Evolutionary conservation across 306 rosid species (phyloP).

Genomic region (Vachellia pachyceras): DNA sequence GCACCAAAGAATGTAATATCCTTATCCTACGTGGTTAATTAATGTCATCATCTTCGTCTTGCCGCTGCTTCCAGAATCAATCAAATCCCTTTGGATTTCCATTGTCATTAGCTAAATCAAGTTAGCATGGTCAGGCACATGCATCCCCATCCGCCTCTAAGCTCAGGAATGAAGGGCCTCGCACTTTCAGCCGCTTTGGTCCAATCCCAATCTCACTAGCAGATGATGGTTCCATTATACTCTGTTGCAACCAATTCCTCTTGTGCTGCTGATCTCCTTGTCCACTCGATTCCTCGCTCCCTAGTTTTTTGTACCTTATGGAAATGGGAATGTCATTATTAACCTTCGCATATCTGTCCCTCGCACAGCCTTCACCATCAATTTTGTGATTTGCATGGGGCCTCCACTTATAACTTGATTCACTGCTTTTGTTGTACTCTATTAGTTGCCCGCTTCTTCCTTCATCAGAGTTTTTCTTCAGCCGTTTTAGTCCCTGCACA

Average conservation of each 20-base stretch:
- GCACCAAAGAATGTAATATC: conserved; percentile 86
- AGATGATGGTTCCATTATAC: conserved; percentile 54
- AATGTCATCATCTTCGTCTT: conserved; percentile 33
- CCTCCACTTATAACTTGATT: conserved; percentile 52
- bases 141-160: conserved; percentile 55
- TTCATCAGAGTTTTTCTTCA: conserved; percentile 72
- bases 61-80: conserved; percentile 75
- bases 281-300: conserved; percentile 58
- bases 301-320: conserved; percentile 64
- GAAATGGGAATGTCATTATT: conserved; percentile 67
- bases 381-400: conserved; percentile 47
- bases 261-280: conserved; percentile 68
- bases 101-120: conserved; percentile 66
- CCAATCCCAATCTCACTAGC: conserved; percentile 64
- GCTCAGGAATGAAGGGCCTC: conserved; percentile 71
- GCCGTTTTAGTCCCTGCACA: conserved; percentile 76
- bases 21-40: conserved; percentile 72
- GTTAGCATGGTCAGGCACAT: conserved; percentile 65
- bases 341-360: conserved; percentile 57
- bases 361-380: conserved; percentile 45
- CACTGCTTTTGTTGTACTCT: conserved; percentile 55
- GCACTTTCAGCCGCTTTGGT: conserved; percentile 80
- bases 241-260: conserved; percentile 59
- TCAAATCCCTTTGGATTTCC: conserved; percentile 63
- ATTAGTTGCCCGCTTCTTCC: conserved; percentile 52